These are phyloP conservation scores for Laetiporus sulphureus DNA, from an alignment of 1,284 basidiomycete species.

Conservation along the genomic window DNA sequence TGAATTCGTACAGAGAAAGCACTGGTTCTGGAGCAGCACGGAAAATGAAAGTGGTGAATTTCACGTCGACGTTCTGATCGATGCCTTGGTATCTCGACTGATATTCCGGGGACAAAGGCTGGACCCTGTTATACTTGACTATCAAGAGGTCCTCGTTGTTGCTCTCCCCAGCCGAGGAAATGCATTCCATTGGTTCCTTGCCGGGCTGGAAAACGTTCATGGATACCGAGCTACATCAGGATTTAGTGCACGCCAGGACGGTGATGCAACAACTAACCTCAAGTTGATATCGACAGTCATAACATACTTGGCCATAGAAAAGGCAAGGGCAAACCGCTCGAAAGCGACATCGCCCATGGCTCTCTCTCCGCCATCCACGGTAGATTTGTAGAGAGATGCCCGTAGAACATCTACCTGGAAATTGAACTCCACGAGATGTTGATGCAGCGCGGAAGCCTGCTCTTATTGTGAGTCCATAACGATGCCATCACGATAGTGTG, in stretches of 20 bases:
- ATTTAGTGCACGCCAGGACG: background rate
- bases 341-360: conserved; percentile 78
- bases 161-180: conserved; percentile 63
- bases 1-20: conserved; percentile 90
- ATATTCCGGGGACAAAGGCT: conserved; percentile 87
- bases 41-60: conserved; percentile 91
- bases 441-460: conserved; percentile 58
- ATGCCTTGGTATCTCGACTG: conserved; percentile 78
- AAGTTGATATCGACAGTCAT: conserved; percentile 87
- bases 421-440: conserved; percentile 83
- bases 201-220: conserved; percentile 68
- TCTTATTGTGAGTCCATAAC: background rate
- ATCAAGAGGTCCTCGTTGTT: conserved; percentile 68
- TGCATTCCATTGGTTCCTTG: conserved; percentile 56
- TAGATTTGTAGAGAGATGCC: conserved; percentile 75
- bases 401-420: conserved; percentile 89
- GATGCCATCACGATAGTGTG: background rate
- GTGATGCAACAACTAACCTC: conserved; percentile 40
- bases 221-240: conserved; percentile 47
- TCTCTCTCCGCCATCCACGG: conserved; percentile 55
- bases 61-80: conserved; percentile 85
- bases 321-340: conserved; percentile 73
- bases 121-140: conserved; percentile 80
- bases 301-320: conserved; percentile 76
- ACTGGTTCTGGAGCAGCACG: conserved; percentile 90